phyloP scores from a whole-genome alignment of 371 early-diverging fungal genomes.

The Circinella umbellata region DNA sequence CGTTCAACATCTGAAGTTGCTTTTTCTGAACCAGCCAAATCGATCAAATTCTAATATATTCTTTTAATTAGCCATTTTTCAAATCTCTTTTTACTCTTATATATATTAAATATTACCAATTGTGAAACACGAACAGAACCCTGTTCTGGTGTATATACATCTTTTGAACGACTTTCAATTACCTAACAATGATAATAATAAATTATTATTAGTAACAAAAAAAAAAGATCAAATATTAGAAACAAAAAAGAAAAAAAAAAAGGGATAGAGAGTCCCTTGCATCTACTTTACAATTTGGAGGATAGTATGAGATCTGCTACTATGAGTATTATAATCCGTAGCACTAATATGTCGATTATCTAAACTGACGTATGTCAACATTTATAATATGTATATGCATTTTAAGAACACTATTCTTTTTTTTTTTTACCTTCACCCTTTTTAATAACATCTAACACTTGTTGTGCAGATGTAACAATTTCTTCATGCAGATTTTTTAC shows the following conservation, averaged over 20 bases:
- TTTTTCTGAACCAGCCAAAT: slow-evolving; percentile 98
- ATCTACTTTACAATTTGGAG: slow-evolving; percentile 78
- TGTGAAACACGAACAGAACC: slow-evolving; percentile 70
- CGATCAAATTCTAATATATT: slow-evolving; percentile 76
- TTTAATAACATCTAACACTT: slow-evolving; percentile 81
- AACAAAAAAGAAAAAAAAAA: neutral
- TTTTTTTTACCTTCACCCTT: slow-evolving; percentile 76
- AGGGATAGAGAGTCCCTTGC: slow-evolving; percentile 30
- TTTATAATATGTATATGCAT: neutral
- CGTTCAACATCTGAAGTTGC: slow-evolving; percentile 77
- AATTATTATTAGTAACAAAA: neutral
- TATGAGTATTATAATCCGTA: slow-evolving; percentile 91
- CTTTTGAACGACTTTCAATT: slow-evolving; percentile 46
- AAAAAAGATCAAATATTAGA: neutral
- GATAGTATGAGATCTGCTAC: slow-evolving; percentile 94
- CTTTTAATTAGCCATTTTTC: neutral
- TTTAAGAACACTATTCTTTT: neutral
- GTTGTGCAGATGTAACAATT: slow-evolving; percentile 82
- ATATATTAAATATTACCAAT: slow-evolving; percentile 39
- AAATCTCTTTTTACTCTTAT: neutral
- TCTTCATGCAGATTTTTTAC: slow-evolving; percentile 88
- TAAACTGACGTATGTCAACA: slow-evolving; percentile 19
- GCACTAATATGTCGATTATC: slow-evolving; percentile 82
- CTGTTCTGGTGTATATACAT: slow-evolving; percentile 13
- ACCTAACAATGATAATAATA: slow-evolving; percentile 14